These are phyloP conservation scores for barley (Hordeum vulgare) DNA, from an alignment of 176 grass and related monocot species.

Conservation along the genomic window MorexV3_pseudomolecules_assembly NC_058520.1:600857098-600857597, in stretches of 20 bases:
- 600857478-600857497: neutral
- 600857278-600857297: conserved; percentile 33
- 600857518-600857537: neutral
- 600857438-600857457: conserved; percentile 24
- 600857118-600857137: conserved; percentile 4
- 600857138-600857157: neutral
- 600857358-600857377: conserved; percentile 39
- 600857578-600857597: conserved; percentile 35
- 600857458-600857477: neutral
- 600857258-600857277: conserved; percentile 34
- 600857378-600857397: conserved; percentile 29
- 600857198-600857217: neutral
- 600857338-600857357: conserved; percentile 24
- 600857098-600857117: conserved; percentile 27
- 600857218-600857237: neutral
- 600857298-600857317: conserved; percentile 7
- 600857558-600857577: conserved; percentile 20
- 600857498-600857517: neutral
- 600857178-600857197: neutral
- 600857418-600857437: conserved; percentile 25
- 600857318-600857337: conserved; percentile 34
- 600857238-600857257: neutral
- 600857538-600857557: neutral
- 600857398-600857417: conserved; percentile 17
- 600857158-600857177: neutral